Percentiles rank a stretch among this genome's conserved stretches.
Conservation (phyloP, 176 grass and related monocot species). For the Musa schizocarpa region DNA sequence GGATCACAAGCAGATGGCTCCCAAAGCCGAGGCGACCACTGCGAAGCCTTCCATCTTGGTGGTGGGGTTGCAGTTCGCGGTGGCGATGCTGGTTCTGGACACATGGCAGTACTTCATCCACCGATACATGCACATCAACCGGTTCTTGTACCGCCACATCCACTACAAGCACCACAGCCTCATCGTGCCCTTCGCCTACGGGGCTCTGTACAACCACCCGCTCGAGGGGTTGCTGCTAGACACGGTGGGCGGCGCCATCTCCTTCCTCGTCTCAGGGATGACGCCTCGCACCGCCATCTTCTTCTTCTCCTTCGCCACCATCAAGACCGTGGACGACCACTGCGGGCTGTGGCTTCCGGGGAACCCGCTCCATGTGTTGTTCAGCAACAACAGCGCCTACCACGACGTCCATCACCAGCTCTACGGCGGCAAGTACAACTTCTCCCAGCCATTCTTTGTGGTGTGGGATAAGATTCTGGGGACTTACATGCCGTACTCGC, state of each 20-base stretch:
- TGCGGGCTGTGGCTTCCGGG: background rate
- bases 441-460: slow-evolving; percentile 6
- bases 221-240: background rate
- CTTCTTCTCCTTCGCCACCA: slow-evolving; percentile 1
- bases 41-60: background rate
- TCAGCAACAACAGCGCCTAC: slow-evolving; percentile 3
- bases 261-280: background rate
- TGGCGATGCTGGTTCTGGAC: background rate
- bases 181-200: slow-evolving; percentile 2
- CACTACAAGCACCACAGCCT: slow-evolving; percentile 5
- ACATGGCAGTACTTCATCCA: slow-evolving; percentile 1
- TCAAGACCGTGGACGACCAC: background rate
- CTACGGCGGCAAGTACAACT: slow-evolving; percentile 4
- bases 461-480: slow-evolving; percentile 4
- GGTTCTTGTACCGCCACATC: slow-evolving; percentile 3
- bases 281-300: slow-evolving; percentile 6
- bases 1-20: background rate
- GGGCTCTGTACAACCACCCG: slow-evolving; percentile 1
- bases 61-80: background rate
- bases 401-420: slow-evolving; percentile 11
- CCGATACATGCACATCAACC: background rate
- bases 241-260: background rate
- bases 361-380: background rate
- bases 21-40: background rate
- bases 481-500: background rate